These are phyloP conservation scores for Ceratocystis cacaofunesta DNA, from an alignment of 2,329 filamentous ascomycete species.

Conservation along the genomic window DNA sequence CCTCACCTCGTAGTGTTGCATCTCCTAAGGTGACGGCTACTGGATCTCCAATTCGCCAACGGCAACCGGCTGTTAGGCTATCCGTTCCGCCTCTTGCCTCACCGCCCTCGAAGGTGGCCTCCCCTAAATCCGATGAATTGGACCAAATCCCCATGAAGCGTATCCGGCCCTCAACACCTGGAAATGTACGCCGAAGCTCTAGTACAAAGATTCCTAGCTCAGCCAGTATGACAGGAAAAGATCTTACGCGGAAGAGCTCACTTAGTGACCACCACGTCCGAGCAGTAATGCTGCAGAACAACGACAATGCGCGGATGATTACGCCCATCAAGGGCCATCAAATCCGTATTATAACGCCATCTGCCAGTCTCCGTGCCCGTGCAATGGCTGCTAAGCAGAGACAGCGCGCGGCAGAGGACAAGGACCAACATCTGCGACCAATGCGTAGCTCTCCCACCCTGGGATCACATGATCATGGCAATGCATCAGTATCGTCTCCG, in stretches of 20 bases:
- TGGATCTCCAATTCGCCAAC: constrained; percentile 10
- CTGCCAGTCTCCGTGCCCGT: background rate
- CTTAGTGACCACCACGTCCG: background rate
- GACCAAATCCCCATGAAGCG: constrained; percentile 2
- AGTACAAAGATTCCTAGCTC: background rate
- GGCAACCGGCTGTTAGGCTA: background rate
- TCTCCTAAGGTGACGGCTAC: background rate
- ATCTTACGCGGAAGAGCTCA: background rate
- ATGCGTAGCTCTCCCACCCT: constrained; percentile 15
- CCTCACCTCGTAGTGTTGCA: background rate
- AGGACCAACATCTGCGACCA: constrained; percentile 8
- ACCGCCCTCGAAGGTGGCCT: background rate
- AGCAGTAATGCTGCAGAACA: constrained; percentile 1
- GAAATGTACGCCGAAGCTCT: background rate
- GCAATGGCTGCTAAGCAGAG: constrained; percentile 3
- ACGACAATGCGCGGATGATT: constrained; percentile 11
- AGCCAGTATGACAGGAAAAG: background rate
- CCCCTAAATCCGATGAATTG: background rate
- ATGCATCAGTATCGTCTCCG: constrained; percentile 11
- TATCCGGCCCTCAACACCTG: background rate
- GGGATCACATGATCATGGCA: constrained; percentile 12
- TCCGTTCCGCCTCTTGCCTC: constrained; percentile 2
- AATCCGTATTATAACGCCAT: constrained; percentile 9
- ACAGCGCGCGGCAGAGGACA: background rate
- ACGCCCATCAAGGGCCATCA: constrained; percentile 10